Base-by-base conservation (phyloP, 1,284 basidiomycete species). In the Marasmius sp. region DNA sequence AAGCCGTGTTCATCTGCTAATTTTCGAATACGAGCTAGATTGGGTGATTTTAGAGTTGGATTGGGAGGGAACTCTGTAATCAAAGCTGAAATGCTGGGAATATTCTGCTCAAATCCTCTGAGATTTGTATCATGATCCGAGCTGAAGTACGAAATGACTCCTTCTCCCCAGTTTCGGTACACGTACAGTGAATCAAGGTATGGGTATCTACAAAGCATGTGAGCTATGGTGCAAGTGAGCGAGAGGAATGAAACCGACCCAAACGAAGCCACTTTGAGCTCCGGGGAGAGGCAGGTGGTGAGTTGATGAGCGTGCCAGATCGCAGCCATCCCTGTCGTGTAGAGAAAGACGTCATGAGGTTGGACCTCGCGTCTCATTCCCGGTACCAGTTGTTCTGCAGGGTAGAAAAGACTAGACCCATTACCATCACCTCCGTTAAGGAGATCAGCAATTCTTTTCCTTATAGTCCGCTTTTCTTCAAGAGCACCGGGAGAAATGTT, bases 131-230 rank as follows among this genome's bases (percentile, higher is more conserved):
- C 51, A 80, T 78, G 6, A 97, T 81, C 0, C 93, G 74, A 9
- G 68, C 70, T 66, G 94, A 91, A 0, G 98, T 81, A 48, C 83
- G 79, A 64, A 89, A 87, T 16, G 98, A 83, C 62, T 97, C 94
- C 3, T 80, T 73, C 62, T 92, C 87, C 97, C 94, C 96, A 99
- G 75, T 99, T 98, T 67, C 97, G 81, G 4, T 99, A 81, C 49
- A 97, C 87, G 76, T 98, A 99, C 64, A 98, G 84, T 16, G 97
- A 98, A 74, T 99, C 97, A 9, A 89, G 94, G 75, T 98, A 99
- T 0, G 96, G 93, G 75, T 98, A 99, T 18, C 96, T 97, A 27
- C 60, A 49, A 6, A n/a, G n/a, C 37, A 49, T 55, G 48, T 64
- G 41, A 37, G 27, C 5, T 22, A 61, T 6, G 60, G 41, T 58